Conservation (phyloP, 345 rosid species). For the Erucastrum elatum region DNA sequence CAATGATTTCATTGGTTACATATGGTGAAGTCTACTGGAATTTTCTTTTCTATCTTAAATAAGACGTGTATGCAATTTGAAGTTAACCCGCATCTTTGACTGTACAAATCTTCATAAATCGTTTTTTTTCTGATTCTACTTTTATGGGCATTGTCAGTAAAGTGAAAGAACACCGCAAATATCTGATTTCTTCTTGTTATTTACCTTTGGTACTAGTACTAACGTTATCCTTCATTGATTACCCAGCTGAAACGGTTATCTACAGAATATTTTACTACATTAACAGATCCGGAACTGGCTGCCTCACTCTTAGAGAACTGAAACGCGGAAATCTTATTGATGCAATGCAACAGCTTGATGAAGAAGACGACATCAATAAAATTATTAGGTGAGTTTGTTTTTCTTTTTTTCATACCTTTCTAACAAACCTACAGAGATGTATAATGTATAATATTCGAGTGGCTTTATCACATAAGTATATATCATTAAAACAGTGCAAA, state of each 20-base stretch:
- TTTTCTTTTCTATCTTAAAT: not conserved
- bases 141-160: not conserved
- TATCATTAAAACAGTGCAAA: not conserved
- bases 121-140: not conserved
- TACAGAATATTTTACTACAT: conserved; percentile 88
- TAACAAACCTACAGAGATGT: not conserved
- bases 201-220: not conserved
- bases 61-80: not conserved
- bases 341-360: conserved; percentile 87
- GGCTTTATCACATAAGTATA: not conserved
- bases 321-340: conserved; percentile 82
- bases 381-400: conserved; percentile 64
- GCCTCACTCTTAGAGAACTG: conserved; percentile 82
- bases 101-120: not conserved
- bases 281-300: conserved; percentile 86
- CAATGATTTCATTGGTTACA: conserved; percentile 8
- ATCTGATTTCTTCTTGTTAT: not conserved
- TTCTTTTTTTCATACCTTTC: conserved; percentile 1
- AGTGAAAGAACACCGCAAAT: not conserved
- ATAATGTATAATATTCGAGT: not conserved
- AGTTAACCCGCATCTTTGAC: not conserved
- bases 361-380: conserved; percentile 90
- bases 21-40: not conserved
- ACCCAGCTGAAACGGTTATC: conserved; percentile 93
- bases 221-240: not conserved